Evolutionary conservation across 371 early-diverging fungal species (phyloP), one percentile per base, ranked within the genome.

Genomic region (Haplosporangium sp.): DNA sequence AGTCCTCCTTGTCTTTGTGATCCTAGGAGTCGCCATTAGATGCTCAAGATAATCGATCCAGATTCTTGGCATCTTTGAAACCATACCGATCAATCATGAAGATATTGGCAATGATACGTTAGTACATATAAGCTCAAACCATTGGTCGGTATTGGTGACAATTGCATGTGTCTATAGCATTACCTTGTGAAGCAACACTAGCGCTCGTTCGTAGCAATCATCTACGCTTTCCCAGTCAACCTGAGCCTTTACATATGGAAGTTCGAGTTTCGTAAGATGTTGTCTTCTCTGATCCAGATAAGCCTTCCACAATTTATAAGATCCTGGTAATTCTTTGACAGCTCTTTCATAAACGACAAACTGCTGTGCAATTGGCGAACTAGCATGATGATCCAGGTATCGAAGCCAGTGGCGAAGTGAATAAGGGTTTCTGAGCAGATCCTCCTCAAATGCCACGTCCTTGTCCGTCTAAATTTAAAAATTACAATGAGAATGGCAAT

Each of bases 281-380:
- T 86, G 82, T 40, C 86, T 83, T 56, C 96, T 90, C 52, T 91
- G 81, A 76, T 93, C 93, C n/a, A 98, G 83, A 74, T 97, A 97
- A 44, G 84, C 79, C 76, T 95, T 96, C 98, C 98, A 99, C 15
- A 99, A 87, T 83, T 97, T 97, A 86, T 97, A 98, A 7, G 95
- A 95, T 2, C 97, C 95, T 1, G 99, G 99, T 2, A 98, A 84
- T 59, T 91, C 89, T 63, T 89, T 87, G 38, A 97, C 81, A 0
- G 98, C 97, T 10, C 99, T 92, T 81, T 97, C 97, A 77, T 90
- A 96, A 1, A 97, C 78, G 45, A 92, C 86, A 56, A 90, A 88
- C 38, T 86, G 85, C 61, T 90, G 81, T n/a, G 78, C 82, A 50
- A 84, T 75, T 7, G 86, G 64, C 34, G 86, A 85, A 20, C 72